Conservation (phyloP, 2,329 filamentous ascomycete genomes). For the Fusarium papillatum region DNA sequence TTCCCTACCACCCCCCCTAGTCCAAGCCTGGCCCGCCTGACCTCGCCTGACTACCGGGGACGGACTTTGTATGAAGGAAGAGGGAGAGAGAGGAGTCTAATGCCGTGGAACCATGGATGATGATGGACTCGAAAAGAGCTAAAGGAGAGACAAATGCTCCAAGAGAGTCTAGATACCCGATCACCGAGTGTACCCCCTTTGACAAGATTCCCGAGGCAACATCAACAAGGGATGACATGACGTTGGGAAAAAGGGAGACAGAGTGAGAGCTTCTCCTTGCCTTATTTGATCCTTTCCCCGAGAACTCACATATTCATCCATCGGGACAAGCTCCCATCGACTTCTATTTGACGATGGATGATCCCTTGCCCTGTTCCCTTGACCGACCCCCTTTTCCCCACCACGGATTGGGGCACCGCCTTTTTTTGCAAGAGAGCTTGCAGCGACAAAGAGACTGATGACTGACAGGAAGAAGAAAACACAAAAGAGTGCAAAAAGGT, state of each 20-base stretch:
- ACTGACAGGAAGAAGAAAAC: constrained; percentile 3
- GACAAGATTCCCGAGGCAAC: constrained; percentile 13
- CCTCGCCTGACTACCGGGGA: constrained; percentile 36
- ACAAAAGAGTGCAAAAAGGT: constrained; percentile 6
- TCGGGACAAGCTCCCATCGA: constrained; percentile 1
- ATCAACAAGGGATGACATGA: constrained; percentile 19
- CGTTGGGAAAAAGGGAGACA: constrained; percentile 16
- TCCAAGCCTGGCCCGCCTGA: constrained; percentile 27
- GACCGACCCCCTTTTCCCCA: constrained; percentile 18
- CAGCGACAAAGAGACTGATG: constrained; percentile 6
- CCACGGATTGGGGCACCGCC: constrained; percentile 2
- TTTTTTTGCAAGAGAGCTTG: constrained; percentile 14
- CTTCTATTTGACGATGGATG: constrained; percentile 8
- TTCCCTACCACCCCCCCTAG: neutral
- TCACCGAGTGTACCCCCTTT: neutral
- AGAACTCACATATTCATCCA: constrained; percentile 12
- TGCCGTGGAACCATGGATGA: constrained; percentile 16
- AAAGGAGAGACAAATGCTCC: neutral
- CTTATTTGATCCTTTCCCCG: constrained; percentile 9
- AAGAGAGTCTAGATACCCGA: neutral
- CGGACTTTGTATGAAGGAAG: constrained; percentile 5
- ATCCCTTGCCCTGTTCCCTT: constrained; percentile 8
- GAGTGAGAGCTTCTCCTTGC: constrained; percentile 6
- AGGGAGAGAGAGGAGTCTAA: neutral
- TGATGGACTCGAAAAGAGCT: neutral